These are phyloP conservation scores for Mrakia hoshinonis DNA, from an alignment of 768 basidiomycete species.

Conservation along the genomic window DNA sequence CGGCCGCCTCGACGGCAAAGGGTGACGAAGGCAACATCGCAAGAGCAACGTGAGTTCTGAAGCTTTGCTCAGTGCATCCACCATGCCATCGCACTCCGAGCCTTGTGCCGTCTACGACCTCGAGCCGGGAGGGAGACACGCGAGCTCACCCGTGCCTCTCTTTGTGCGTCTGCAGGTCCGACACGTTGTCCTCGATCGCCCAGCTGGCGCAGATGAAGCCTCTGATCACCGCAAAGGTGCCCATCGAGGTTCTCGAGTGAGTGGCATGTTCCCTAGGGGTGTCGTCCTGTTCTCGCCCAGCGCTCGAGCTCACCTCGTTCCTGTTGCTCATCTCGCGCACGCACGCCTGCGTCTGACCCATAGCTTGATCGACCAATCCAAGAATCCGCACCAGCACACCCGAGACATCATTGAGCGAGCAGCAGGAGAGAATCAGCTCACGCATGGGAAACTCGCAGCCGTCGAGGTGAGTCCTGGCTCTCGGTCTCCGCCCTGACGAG, in stretches of 20 bases:
- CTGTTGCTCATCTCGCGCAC: too few species aligned
- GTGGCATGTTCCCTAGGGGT: neutral
- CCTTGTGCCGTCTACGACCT: too few species aligned
- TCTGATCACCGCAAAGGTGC: neutral
- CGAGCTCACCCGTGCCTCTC: neutral
- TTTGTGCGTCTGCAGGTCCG: neutral
- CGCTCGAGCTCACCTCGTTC: neutral
- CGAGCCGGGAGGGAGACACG: neutral
- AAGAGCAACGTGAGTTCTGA: neutral
- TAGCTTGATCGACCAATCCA: slow-evolving; percentile 11
- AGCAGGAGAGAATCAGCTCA: slow-evolving; percentile 5
- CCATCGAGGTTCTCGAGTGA: slow-evolving; percentile 11
- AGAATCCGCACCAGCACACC: slow-evolving; percentile 23
- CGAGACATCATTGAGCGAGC: slow-evolving; percentile 3
- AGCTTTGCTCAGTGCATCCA: neutral
- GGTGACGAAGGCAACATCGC: neutral
- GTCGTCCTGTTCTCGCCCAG: neutral
- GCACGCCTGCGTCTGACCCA: neutral
- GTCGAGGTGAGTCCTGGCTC: neutral
- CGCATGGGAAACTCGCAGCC: slow-evolving; percentile 1
- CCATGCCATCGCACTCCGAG: too few species aligned
- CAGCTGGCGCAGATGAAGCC: slow-evolving; percentile 5
- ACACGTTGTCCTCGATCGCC: neutral
- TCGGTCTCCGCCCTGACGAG: neutral
- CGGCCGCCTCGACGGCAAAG: neutral